phyloP scores from a whole-genome alignment of 352 stramenopile species.

The Globisporangium iwayamae region DNA sequence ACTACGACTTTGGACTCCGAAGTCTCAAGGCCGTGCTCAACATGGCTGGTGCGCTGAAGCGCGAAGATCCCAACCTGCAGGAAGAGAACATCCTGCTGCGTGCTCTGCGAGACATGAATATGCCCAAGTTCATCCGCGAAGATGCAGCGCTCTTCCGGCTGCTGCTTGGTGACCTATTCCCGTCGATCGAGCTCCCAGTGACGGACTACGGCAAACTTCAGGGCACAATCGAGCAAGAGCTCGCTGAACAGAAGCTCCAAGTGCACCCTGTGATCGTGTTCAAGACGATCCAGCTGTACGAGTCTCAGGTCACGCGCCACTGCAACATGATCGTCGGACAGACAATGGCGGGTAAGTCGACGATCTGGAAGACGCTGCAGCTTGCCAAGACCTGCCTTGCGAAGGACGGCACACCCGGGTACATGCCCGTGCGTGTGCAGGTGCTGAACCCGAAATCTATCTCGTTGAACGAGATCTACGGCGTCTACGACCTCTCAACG shows the following conservation, averaged over 20 bases:
- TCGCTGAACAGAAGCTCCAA: conserved; percentile 84
- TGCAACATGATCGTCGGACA: conserved; percentile 94
- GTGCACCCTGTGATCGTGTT: conserved; percentile 89
- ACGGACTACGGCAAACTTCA: conserved; percentile 92
- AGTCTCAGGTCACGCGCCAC: conserved; percentile 93
- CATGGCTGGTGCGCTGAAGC: conserved; percentile 88
- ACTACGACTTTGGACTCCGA: conserved; percentile 85
- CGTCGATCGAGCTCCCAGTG: conserved; percentile 78
- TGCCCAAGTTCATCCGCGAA: conserved; percentile 93
- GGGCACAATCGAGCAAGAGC: conserved; percentile 83
- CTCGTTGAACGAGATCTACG: conserved; percentile 87
- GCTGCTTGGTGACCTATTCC: conserved; percentile 89
- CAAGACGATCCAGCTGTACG: conserved; percentile 95
- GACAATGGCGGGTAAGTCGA: conserved; percentile 88
- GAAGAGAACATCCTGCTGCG: conserved; percentile 96
- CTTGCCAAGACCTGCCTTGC: conserved; percentile 69
- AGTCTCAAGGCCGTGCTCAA: conserved; percentile 85
- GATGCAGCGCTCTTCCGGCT: conserved; percentile 91
- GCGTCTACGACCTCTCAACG: conserved; percentile 85
- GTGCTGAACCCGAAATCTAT: conserved; percentile 90
- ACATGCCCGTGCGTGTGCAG: conserved; percentile 82
- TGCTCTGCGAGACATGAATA: conserved; percentile 94
- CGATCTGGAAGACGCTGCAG: conserved; percentile 81
- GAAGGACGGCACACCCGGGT: conserved; percentile 66
- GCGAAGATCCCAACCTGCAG: conserved; percentile 93